phyloP scores from a whole-genome alignment of 805 yeast genomes.

The Maudiozyma serrabonitensis region DNA sequence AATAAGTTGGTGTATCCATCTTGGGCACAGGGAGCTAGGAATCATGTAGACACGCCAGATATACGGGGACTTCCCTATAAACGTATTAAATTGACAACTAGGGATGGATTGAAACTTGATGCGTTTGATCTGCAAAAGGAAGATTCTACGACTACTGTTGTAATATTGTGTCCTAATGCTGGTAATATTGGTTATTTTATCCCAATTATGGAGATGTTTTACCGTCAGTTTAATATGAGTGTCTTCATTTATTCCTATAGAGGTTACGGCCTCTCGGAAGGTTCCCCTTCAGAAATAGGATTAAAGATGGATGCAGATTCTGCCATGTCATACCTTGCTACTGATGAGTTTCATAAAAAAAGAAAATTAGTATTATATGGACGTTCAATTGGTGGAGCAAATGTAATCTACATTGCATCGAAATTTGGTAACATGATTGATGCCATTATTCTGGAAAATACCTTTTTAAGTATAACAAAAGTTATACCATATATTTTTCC shows the following conservation, averaged over 20 bases:
- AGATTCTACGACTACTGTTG: slow-evolving; percentile 47
- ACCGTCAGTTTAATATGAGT: slow-evolving; percentile 52
- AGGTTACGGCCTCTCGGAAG: slow-evolving; percentile 81
- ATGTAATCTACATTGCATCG: slow-evolving; percentile 71
- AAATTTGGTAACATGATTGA: slow-evolving; percentile 40
- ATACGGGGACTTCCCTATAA: slow-evolving; percentile 58
- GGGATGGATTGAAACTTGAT: slow-evolving; percentile 61
- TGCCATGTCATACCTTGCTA: slow-evolving; percentile 47
- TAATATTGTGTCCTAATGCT: slow-evolving; percentile 84
- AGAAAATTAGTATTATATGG: slow-evolving; percentile 63
- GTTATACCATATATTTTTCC: slow-evolving; percentile 72
- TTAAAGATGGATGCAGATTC: slow-evolving; percentile 74
- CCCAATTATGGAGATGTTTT: slow-evolving; percentile 68
- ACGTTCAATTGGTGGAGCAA: slow-evolving; percentile 92
- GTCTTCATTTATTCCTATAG: slow-evolving; percentile 81
- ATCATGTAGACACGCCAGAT: slow-evolving; percentile 67
- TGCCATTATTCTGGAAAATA: slow-evolving; percentile 75
- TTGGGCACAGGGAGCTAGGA: slow-evolving; percentile 62
- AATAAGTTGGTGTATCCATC: slow-evolving; percentile 73
- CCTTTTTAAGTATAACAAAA: slow-evolving; percentile 67
- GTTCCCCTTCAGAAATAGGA: slow-evolving; percentile 67
- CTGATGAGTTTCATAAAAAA: slow-evolving; percentile 42
- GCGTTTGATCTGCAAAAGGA: slow-evolving; percentile 38
- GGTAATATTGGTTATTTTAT: slow-evolving; percentile 90
- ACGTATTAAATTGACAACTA: slow-evolving; percentile 47